phyloP scores from a whole-genome alignment of 208 protist genomes.

The Leishmania tarentolae region DNA sequence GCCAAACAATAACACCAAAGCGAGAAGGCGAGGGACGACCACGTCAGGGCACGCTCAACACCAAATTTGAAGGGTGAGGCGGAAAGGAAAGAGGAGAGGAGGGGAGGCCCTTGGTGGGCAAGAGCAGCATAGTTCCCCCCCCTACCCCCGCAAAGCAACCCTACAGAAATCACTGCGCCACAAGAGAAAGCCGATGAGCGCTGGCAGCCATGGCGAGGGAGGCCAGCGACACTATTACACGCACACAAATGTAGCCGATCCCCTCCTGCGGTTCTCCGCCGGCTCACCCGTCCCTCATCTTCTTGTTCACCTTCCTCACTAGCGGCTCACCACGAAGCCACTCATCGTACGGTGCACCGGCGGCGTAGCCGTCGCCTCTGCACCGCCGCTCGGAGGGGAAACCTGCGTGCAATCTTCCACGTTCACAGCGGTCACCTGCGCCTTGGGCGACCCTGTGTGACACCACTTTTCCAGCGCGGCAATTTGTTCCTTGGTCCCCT shows the following conservation, averaged over 20 bases:
- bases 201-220: background rate
- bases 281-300: too few relatives aligned
- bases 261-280: background rate
- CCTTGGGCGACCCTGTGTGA: constrained; percentile 74
- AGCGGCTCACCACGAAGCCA: constrained; percentile 9
- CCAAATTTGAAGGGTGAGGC: background rate
- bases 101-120: background rate
- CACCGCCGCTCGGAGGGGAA: background rate
- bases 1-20: background rate
- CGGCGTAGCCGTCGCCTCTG: background rate
- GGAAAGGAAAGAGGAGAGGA: background rate
- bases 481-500: constrained; percentile 56
- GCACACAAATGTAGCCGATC: background rate
- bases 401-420: constrained; percentile 15
- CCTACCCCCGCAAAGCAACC: background rate
- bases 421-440: constrained; percentile 38
- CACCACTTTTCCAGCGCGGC: constrained; percentile 69
- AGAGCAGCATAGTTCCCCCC: background rate
- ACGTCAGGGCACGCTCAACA: background rate
- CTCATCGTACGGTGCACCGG: background rate
- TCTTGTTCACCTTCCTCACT: background rate
- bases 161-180: background rate
- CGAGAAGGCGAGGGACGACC: background rate
- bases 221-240: background rate
- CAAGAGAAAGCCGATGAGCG: background rate